phyloP scores from a whole-genome alignment of 768 basidiomycete genomes.

The Podaxis sp. region DNA sequence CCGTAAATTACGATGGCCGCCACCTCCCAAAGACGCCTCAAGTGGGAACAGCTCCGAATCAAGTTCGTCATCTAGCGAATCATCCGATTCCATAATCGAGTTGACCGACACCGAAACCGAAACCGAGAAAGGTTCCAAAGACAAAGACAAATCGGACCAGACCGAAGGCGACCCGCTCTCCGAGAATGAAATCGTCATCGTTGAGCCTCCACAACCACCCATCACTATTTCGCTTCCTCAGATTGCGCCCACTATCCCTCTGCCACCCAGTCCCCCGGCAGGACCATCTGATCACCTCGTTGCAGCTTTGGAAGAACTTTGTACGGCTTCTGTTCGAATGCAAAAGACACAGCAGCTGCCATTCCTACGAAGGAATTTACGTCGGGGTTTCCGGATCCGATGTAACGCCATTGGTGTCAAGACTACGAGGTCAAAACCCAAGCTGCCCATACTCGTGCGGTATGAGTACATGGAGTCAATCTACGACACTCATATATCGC shows the following conservation, averaged over 20 bases:
- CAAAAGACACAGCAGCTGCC: constrained; percentile 15
- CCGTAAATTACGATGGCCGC: constrained; percentile 3
- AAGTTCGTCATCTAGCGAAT: constrained; percentile 4
- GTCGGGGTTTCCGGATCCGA: constrained; percentile 16
- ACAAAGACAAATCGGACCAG: neutral
- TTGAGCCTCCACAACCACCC: constrained; percentile 17
- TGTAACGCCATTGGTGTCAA: constrained; percentile 15
- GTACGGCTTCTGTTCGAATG: constrained; percentile 3
- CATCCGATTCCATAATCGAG: neutral
- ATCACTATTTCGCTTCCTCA: constrained; percentile 21
- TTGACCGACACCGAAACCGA: neutral
- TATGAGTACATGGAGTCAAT: constrained; percentile 7
- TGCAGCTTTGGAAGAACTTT: constrained; percentile 11
- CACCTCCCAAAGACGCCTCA: neutral
- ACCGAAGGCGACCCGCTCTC: neutral
- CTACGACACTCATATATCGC: constrained; percentile 1
- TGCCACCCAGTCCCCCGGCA: neutral
- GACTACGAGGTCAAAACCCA: neutral
- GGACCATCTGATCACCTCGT: constrained; percentile 1
- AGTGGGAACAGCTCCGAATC: neutral
- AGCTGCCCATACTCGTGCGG: constrained; percentile 4
- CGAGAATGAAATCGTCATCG: constrained; percentile 14
- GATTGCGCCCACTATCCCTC: constrained; percentile 5
- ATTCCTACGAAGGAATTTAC: constrained; percentile 15
- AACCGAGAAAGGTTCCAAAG: constrained; percentile 2